phyloP scores from a whole-genome alignment of 305 asterid genomes.

The Lippia alba region DNA sequence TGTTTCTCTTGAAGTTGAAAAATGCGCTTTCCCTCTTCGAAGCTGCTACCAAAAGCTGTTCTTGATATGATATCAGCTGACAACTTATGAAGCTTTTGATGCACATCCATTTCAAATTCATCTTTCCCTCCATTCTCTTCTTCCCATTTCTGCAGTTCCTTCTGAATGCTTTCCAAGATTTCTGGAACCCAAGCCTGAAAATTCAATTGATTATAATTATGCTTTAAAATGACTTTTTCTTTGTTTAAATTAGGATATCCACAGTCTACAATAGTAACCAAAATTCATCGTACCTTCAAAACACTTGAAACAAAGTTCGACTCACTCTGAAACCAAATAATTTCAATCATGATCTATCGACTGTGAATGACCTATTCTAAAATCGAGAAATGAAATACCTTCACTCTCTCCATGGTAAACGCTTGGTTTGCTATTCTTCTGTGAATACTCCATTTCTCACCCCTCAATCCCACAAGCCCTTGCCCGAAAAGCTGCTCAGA shows the following conservation, averaged over 20 bases:
- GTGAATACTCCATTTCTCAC: conserved; percentile 47
- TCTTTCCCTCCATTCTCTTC: conserved; percentile 36
- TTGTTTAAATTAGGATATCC: too few species aligned
- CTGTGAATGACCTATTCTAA: too few species aligned
- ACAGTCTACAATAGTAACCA: too few species aligned
- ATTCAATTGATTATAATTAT: too few species aligned
- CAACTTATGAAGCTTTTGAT: conserved; percentile 44
- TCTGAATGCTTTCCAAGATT: conserved; percentile 43
- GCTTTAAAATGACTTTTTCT: too few species aligned
- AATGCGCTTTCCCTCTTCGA: conserved; percentile 51
- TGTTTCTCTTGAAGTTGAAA: conserved; percentile 60
- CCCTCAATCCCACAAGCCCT: conserved; percentile 36
- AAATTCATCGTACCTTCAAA: too few species aligned
- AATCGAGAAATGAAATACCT: conserved; percentile 31
- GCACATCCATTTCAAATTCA: conserved; percentile 49
- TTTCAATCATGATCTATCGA: too few species aligned
- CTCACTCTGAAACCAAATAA: background rate
- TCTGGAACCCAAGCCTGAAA: conserved; percentile 57
- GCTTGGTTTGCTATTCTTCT: conserved; percentile 50
- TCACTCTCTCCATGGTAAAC: conserved; percentile 50
- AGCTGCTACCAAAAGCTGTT: conserved; percentile 43
- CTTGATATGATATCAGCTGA: conserved; percentile 56
- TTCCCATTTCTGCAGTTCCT: conserved; percentile 46
- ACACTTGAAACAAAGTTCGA: too few species aligned
- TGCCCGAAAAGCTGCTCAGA: conserved; percentile 41